These are phyloP conservation scores for Cladobotryum protrusum DNA, from an alignment of 2,329 filamentous ascomycete species.

Conservation along the genomic window DNA sequence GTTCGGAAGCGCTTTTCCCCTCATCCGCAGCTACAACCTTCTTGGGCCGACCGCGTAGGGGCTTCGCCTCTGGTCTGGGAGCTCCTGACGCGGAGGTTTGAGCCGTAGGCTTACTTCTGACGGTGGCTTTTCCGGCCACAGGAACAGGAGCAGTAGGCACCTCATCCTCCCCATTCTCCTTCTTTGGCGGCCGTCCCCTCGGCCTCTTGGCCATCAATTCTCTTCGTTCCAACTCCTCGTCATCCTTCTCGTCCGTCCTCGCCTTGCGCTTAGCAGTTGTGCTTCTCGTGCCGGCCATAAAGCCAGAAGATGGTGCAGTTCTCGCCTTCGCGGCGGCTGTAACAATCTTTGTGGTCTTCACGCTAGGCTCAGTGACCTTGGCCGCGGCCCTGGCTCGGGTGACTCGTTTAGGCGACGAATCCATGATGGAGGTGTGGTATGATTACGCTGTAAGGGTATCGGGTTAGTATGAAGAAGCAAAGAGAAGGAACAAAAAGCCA, in stretches of 20 bases:
- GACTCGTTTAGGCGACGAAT: conserved; percentile 54
- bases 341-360: conserved; percentile 39
- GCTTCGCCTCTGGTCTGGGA: conserved; percentile 16
- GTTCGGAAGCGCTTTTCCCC: conserved; percentile 16
- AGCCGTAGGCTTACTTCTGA: conserved; percentile 15
- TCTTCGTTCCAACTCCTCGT: conserved; percentile 33
- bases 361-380: conserved; percentile 30
- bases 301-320: conserved; percentile 18
- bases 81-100: too few relatives aligned
- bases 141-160: conserved; percentile 12
- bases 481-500: conserved; percentile 13
- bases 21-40: conserved; percentile 26
- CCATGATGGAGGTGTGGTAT: conserved; percentile 35
- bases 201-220: conserved; percentile 30
- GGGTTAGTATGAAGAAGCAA: conserved; percentile 10
- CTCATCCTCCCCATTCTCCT: conserved; percentile 18
- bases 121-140: conserved; percentile 21
- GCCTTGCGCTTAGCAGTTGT: conserved; percentile 43
- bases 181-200: conserved; percentile 40
- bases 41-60: conserved; percentile 40
- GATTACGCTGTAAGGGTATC: conserved; percentile 16
- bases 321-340: conserved; percentile 44
- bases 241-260: conserved; percentile 46
- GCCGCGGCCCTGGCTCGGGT: conserved; percentile 46
- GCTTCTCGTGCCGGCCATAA: conserved; percentile 27